Evolutionary conservation across 1,284 basidiomycete genomes (phyloP), one percentile per base, ranked within the genome.

Genomic region (Puccinia coronata): DNA sequence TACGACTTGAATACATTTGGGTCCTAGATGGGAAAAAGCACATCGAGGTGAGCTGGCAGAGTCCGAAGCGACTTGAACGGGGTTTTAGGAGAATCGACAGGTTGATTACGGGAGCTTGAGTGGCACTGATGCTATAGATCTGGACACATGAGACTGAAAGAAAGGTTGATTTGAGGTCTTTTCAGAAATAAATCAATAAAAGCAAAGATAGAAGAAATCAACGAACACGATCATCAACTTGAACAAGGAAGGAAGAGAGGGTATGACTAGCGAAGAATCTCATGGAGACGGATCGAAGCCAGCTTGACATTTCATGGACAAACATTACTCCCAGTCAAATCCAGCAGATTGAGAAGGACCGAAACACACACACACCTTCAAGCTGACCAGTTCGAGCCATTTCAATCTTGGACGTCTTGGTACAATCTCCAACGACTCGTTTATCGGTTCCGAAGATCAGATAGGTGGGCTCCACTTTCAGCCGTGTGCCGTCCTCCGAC

Each of bases 131-230:
- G 63, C 76, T 78, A 53, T 57, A 25, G 34, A 78, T 63, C 51
- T 78, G 61, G 6, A 78, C 63, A 31, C 47, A 67, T 5, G 76
- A 78, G n/a, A 78, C 63, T 25, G 65, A 57, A 23, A 28, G 41
- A 67, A 78, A 41, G 25, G 55, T 78, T 1, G 76, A 67, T 69
- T 78, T 78, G 49, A 78, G 20, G 8, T 69, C 76, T 78, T 47
- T 23, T 25, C 41, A 49, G 18, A 31, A 51, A 43, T 9, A 65
- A 63, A 11, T n/a, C n/a, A 67, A 47, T 2, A 41, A 16, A 23
- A 49, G n/a, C 34, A 20, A 49, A 47, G 41, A 69, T 25, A 28
- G 67, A 47, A 69, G 41, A 28, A 28, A 43, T 49, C 41, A 69
- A 49, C 67, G 34, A 61, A 61, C 59, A 12, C 11, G 34, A 61